These are phyloP conservation scores for Vitis riparia DNA, from an alignment of 164 flowering plant genomes.

Conservation along the genomic window DNA sequence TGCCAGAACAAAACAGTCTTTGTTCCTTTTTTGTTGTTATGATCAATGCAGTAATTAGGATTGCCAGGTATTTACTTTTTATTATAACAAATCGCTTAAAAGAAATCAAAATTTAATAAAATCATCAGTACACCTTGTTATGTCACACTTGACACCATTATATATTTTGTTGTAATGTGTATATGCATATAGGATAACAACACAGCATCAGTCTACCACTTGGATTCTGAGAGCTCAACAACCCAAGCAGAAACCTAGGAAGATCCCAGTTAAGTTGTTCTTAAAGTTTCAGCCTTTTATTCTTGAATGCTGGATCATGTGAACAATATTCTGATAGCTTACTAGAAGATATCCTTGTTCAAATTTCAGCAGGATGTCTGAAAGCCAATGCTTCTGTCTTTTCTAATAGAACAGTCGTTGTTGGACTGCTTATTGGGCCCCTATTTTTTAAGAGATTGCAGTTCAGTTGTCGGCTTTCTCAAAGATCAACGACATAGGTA, in stretches of 20 bases:
- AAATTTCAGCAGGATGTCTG: too few relatives aligned
- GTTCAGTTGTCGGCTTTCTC: too few relatives aligned
- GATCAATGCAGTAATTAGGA: too few relatives aligned
- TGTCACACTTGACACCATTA: background rate
- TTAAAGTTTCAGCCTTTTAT: background rate
- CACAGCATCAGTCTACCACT: slow-evolving; percentile 3
- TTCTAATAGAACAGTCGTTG: background rate
- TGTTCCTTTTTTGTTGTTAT: too few relatives aligned
- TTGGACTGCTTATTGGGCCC: too few relatives aligned
- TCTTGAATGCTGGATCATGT: background rate
- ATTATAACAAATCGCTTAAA: too few relatives aligned
- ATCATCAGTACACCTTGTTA: background rate
- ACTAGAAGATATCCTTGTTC: too few relatives aligned
- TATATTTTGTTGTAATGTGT: background rate
- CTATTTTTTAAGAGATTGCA: too few relatives aligned
- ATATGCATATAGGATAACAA: slow-evolving; percentile 19
- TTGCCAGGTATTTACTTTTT: too few relatives aligned
- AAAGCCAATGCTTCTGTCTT: too few relatives aligned
- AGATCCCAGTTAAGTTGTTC: slow-evolving; percentile 22
- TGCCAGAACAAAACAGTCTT: too few relatives aligned
- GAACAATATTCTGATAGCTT: background rate
- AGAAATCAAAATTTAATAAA: background rate
- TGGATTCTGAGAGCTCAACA: slow-evolving; percentile 50
- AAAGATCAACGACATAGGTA: background rate
- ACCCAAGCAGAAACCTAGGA: slow-evolving; percentile 33